These are phyloP conservation scores for Akanthomyces uredinophilus DNA, from an alignment of 2,329 filamentous ascomycete genomes.

Conservation along the genomic window DNA sequence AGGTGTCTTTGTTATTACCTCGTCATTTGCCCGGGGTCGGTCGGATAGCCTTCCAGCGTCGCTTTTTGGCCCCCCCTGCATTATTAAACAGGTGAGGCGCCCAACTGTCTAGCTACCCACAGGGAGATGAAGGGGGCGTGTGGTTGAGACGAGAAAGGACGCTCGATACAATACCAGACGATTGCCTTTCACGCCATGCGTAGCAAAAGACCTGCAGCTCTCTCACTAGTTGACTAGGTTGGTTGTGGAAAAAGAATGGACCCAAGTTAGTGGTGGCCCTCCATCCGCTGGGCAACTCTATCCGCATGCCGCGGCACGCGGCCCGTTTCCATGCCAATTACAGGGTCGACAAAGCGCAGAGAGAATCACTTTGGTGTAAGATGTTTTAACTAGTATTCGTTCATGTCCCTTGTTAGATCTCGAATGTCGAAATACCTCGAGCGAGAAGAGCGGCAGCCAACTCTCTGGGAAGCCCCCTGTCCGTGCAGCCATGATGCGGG, in stretches of 20 bases:
- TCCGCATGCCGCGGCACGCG: conserved; percentile 1
- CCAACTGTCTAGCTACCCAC: not conserved
- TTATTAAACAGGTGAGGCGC: not conserved
- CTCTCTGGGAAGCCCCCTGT: not conserved
- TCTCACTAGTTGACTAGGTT: too few relatives aligned
- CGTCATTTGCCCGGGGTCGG: not conserved
- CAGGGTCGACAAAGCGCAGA: not conserved
- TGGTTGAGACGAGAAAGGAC: not conserved
- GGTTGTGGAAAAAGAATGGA: not conserved
- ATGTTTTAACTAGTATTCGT: too few relatives aligned
- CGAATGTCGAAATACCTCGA: not conserved
- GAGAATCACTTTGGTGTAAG: not conserved
- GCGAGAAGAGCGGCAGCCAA: not conserved
- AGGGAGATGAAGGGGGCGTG: not conserved
- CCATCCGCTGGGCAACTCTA: not conserved
- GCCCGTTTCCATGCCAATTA: not conserved
- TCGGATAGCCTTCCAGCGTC: not conserved
- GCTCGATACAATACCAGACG: not conserved
- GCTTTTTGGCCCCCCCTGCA: conserved; percentile 10
- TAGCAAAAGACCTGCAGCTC: not conserved
- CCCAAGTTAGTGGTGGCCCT: not conserved
- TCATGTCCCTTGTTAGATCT: not conserved
- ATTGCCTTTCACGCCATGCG: not conserved
- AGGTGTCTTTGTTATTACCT: too few relatives aligned
- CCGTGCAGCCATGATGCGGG: not conserved